Conservation (phyloP, 768 basidiomycete species). For the Mrakia frigida region DNA sequence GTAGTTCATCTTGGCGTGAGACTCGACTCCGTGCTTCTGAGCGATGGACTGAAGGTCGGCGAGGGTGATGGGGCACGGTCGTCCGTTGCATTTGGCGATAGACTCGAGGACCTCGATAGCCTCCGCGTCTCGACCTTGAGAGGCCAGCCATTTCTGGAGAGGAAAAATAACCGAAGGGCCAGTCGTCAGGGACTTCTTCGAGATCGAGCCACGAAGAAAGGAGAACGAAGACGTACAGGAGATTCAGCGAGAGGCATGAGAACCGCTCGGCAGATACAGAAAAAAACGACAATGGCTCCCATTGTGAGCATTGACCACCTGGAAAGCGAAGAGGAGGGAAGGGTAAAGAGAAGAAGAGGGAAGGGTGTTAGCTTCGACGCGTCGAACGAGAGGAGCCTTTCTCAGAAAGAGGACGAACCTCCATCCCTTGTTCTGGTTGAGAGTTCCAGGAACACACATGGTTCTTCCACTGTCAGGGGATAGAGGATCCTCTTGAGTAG, state of each 20-base stretch:
- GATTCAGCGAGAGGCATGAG: constrained; percentile 13
- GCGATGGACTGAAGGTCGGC: background rate
- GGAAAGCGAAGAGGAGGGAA: background rate
- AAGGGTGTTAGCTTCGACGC: too few species aligned
- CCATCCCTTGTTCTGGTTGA: constrained; percentile 15
- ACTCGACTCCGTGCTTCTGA: background rate
- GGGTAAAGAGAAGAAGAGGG: background rate
- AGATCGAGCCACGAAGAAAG: background rate
- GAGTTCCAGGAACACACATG: constrained; percentile 7
- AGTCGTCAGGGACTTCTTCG: background rate
- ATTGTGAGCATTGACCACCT: background rate
- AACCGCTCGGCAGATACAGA: background rate
- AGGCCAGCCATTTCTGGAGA: constrained; percentile 13
- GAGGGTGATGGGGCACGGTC: background rate
- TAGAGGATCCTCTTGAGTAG: background rate
- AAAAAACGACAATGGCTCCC: background rate
- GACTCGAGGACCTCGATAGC: constrained; percentile 13
- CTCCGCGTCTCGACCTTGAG: constrained; percentile 20
- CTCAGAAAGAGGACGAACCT: background rate
- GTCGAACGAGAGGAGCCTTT: too few species aligned
- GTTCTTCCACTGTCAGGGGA: background rate
- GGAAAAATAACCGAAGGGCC: background rate
- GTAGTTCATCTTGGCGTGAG: background rate
- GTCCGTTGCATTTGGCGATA: constrained; percentile 1
- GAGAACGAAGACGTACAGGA: background rate